Percentiles rank a stretch among this genome's conserved stretches.
Conservation (phyloP, 148 eudicot species). For the Bassia scoparia region DNA sequence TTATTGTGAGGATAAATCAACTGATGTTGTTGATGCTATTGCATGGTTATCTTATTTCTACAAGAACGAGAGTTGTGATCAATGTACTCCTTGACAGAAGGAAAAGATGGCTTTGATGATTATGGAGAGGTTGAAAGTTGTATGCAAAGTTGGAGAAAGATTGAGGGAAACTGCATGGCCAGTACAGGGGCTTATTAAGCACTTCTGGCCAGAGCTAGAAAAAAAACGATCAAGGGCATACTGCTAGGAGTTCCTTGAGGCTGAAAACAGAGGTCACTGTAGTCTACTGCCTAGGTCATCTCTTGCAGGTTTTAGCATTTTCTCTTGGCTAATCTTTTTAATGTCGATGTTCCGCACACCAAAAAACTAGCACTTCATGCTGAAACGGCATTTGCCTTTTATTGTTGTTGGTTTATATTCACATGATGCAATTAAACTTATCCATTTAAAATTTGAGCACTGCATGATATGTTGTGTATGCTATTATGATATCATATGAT, state of each 20-base stretch:
- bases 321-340: not conserved
- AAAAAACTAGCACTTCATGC: not conserved
- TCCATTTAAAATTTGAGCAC: no score
- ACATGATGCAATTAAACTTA: no score
- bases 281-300: constrained; percentile 53
- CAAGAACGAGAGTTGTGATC: constrained; percentile 93
- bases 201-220: constrained; percentile 90
- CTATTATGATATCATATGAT: no score
- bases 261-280: constrained; percentile 56
- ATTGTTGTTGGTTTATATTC: no score
- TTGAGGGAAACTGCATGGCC: constrained; percentile 99
- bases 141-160: constrained; percentile 91
- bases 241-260: constrained; percentile 70
- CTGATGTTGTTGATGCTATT: constrained; percentile 88
- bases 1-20: constrained; percentile 94
- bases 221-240: constrained; percentile 77
- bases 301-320: constrained; percentile 37
- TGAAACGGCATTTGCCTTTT: not conserved
- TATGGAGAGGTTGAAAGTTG: constrained; percentile 83
- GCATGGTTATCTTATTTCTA: constrained; percentile 90
- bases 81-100: constrained; percentile 93
- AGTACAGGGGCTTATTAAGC: constrained; percentile 93
- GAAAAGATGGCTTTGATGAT: constrained; percentile 87
- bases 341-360: not conserved
- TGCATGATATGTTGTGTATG: no score